These are phyloP conservation scores for Suillus bovinus DNA, from an alignment of 768 basidiomycete genomes.

Conservation along the genomic window DNA sequence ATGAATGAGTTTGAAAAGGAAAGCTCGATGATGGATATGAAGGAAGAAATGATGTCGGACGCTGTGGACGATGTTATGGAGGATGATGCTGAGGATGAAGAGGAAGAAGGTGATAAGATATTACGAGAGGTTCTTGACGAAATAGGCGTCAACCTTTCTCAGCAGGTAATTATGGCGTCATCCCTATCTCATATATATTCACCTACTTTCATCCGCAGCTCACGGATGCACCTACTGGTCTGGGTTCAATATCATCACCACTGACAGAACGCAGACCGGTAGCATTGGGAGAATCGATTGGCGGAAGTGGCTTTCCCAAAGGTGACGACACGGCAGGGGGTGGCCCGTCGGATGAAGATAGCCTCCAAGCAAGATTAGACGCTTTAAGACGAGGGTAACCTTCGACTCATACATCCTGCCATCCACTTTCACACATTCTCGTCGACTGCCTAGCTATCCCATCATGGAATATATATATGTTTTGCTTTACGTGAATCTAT, in stretches of 20 bases:
- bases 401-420: neutral
- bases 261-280: constrained; percentile 76
- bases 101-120: constrained; percentile 94
- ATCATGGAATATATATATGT: constrained; percentile 13
- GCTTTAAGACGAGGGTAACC: constrained; percentile 73
- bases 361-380: constrained; percentile 90
- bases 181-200: constrained; percentile 5
- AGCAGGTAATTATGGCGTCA: constrained; percentile 55
- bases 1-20: constrained; percentile 99
- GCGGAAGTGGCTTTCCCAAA: constrained; percentile 33
- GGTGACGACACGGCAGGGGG: constrained; percentile 30
- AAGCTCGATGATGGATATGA: constrained; percentile 99
- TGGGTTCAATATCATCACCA: constrained; percentile 59
- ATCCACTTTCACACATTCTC: neutral
- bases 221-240: constrained; percentile 76
- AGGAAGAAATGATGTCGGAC: constrained; percentile 99
- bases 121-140: constrained; percentile 95
- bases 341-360: constrained; percentile 78
- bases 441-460: constrained; percentile 11
- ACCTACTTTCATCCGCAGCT: constrained; percentile 50
- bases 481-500: constrained; percentile 13
- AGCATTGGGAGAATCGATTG: constrained; percentile 70
- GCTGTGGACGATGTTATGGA: constrained; percentile 98
- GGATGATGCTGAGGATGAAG: constrained; percentile 89
- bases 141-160: constrained; percentile 90